Evolutionary conservation across 1,139 yeast genomes (phyloP).

Genomic region (Lipomyces yarrowii): DNA sequence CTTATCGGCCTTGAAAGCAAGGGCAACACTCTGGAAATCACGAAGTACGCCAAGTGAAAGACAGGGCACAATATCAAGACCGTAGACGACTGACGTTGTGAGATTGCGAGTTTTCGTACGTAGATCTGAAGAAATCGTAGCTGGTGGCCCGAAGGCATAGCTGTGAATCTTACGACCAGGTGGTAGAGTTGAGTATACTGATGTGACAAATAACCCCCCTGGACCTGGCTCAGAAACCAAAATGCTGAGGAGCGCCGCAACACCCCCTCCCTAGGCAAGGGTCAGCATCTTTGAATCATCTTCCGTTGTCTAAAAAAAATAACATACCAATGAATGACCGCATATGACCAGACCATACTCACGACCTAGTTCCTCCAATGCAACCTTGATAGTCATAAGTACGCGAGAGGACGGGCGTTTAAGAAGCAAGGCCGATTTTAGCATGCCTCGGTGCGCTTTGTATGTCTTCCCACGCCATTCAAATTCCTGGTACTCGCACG

Average conservation of each 20-base stretch:
- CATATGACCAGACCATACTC: slow-evolving; percentile 43
- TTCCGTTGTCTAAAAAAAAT: not conserved
- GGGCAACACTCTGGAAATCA: slow-evolving; percentile 42
- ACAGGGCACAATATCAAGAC: slow-evolving; percentile 43
- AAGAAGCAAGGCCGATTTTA: slow-evolving; percentile 39
- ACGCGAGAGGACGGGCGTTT: slow-evolving; percentile 37
- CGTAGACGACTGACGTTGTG: slow-evolving; percentile 42
- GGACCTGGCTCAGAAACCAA: slow-evolving; percentile 37
- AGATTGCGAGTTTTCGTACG: slow-evolving; percentile 38
- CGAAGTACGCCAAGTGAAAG: slow-evolving; percentile 42
- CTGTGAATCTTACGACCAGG: slow-evolving; percentile 41
- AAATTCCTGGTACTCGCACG: slow-evolving; percentile 41
- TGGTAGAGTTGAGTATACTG: slow-evolving; percentile 35
- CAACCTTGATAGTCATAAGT: slow-evolving; percentile 37
- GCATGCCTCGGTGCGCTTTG: slow-evolving; percentile 45
- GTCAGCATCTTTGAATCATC: not conserved
- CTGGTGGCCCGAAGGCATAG: slow-evolving; percentile 45
- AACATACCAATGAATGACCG: slow-evolving; percentile 41
- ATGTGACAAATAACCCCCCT: slow-evolving; percentile 35
- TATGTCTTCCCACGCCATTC: slow-evolving; percentile 39
- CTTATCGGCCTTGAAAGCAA: slow-evolving; percentile 38
- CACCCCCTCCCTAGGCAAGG: slow-evolving; percentile 41
- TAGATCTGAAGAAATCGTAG: slow-evolving; percentile 39
- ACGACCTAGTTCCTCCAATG: slow-evolving; percentile 37
- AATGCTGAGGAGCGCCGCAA: slow-evolving; percentile 42